Base-by-base conservation (phyloP, 2,329 filamentous ascomycete species). In the Colletotrichum orbiculare region DNA sequence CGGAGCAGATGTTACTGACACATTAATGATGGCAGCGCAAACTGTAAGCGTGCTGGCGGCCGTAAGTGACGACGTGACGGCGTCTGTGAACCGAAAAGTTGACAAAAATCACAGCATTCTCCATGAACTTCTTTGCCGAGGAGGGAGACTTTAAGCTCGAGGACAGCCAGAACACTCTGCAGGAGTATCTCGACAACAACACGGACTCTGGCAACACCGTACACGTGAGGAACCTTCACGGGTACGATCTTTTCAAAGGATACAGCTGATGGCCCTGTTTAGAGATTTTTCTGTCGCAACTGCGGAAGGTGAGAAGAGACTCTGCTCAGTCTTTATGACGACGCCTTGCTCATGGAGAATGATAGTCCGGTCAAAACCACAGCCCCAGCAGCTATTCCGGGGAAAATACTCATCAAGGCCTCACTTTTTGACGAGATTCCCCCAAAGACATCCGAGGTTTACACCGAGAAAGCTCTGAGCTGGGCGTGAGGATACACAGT, bases 401-500 rank as follows among this genome's bases (percentile, higher is more conserved):
- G 25, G 7, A 38, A 63, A 39, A 42, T 35, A 6, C 8, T 66
- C 4, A 53, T 66, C n/a, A 66, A 66, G 38, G 63, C 58, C 7
- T 66, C 63, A 1, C 41, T 66, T 15, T 66, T 66, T 15, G 58
- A 63, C 8, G 63, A 66, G 7, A 65, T 65, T 11, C 62, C 62
- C 0, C 55, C 57, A 1, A 47, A 41, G 4, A 65, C 34, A 41
- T 39, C 13, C 6, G 62, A 65, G 10, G 17, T 62, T 2, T 62
- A 47, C 2, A 10, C 25, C 1, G 38, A 65, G 4, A 42, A 56
- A 41, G 57, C 62, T 8, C 13, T 66, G 6, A 41, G 35, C 2
- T 66, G 62, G 62, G 39, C 35, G 1, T 52, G 38, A 53, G n/a
- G 25, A 25, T 25, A 6, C 42, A 45, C 38, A 8, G 38, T 1